Percentiles rank a stretch among this genome's conserved stretches.
These are phyloP conservation scores for Fraxinus quadrangulata DNA, from an alignment of 257 asterid species.

Conservation along the genomic window DNA sequence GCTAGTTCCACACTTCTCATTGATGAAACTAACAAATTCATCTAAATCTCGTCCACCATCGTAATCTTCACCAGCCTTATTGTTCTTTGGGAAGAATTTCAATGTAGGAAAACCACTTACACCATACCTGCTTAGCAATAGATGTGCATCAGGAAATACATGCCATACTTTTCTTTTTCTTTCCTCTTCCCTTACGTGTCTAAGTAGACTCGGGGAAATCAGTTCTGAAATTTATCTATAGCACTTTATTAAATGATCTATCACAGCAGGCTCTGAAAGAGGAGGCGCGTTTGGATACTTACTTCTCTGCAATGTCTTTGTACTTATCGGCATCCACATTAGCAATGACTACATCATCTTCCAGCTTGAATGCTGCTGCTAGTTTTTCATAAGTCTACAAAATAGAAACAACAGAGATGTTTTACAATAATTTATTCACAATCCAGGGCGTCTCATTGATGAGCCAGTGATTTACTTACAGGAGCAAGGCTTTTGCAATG, in stretches of 20 bases:
- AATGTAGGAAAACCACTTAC: conserved; percentile 65
- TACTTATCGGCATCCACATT: conserved; percentile 83
- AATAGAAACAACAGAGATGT: conserved; percentile 23
- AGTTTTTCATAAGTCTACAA: conserved; percentile 80
- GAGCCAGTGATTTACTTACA: conserved; percentile 56
- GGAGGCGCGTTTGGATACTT: conserved; percentile 31
- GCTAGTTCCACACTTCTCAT: conserved; percentile 83
- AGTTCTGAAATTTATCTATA: conserved; percentile 10
- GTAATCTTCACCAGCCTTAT: conserved; percentile 93
- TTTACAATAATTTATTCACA: conserved; percentile 11
- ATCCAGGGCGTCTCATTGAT: conserved; percentile 21
- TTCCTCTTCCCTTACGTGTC: not conserved
- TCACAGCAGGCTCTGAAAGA: conserved; percentile 8
- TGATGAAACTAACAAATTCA: conserved; percentile 79
- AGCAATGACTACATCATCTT: conserved; percentile 83
- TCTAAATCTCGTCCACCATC: conserved; percentile 68
- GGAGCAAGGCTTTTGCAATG: conserved; percentile 96
- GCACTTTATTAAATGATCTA: not conserved
- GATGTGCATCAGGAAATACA: conserved; percentile 10
- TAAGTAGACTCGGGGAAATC: not conserved
- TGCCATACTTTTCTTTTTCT: conserved; percentile 2
- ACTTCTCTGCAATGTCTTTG: conserved; percentile 86
- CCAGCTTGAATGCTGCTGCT: conserved; percentile 74
- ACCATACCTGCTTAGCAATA: conserved; percentile 43
- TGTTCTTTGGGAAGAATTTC: conserved; percentile 92